These are phyloP conservation scores for Melocanna baccifera DNA, from an alignment of 176 grass and related monocot species.

Conservation along the genomic window DNA sequence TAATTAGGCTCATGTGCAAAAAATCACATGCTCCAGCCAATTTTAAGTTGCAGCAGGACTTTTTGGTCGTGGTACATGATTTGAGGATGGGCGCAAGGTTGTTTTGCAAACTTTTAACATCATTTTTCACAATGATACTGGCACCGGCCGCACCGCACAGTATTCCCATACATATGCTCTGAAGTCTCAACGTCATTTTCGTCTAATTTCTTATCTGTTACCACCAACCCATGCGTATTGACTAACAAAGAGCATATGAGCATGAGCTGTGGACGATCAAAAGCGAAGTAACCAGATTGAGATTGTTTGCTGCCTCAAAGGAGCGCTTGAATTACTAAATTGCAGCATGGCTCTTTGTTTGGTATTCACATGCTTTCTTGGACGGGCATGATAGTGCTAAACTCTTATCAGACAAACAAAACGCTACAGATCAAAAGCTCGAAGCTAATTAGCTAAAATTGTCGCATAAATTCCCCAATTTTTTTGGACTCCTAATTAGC, in stretches of 20 bases:
- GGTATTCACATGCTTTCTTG: not conserved
- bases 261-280: too few relatives aligned
- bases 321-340: not conserved
- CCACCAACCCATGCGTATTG: not conserved
- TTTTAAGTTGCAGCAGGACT: not conserved
- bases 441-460: not conserved
- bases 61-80: not conserved
- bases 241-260: not conserved
- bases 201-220: not conserved
- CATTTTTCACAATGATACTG: not conserved
- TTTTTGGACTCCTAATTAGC: not conserved
- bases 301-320: not conserved
- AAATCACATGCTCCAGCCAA: not conserved
- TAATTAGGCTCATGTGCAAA: not conserved
- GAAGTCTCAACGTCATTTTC: not conserved
- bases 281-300: not conserved
- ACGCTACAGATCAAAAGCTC: not conserved
- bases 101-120: not conserved
- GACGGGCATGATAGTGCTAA: not conserved
- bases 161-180: not conserved
- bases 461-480: not conserved
- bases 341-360: not conserved
- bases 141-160: not conserved
- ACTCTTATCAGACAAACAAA: not conserved
- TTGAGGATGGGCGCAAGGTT: not conserved